These are phyloP conservation scores for Xylaria sp. DNA, from an alignment of 2,329 filamentous ascomycete genomes.

Conservation along the genomic window DNA sequence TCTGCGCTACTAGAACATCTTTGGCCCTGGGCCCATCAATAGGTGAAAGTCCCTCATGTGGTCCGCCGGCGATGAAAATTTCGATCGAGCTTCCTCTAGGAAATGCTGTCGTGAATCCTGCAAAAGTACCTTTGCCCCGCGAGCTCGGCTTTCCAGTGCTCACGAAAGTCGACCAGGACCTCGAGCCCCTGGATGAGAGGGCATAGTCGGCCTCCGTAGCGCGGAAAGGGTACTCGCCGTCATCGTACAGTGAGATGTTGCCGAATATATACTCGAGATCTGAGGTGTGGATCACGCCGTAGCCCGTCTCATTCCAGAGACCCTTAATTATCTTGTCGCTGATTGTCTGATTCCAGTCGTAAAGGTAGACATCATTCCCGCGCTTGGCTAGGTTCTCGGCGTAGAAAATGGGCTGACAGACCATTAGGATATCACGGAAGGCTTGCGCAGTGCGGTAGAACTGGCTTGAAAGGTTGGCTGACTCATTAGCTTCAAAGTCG, in stretches of 20 bases:
- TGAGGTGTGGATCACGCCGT: constrained; percentile 62
- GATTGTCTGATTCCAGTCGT: constrained; percentile 66
- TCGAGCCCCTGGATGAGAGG: constrained; percentile 54
- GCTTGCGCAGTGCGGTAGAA: constrained; percentile 62
- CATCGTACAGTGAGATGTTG: constrained; percentile 58
- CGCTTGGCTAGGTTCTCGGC: constrained; percentile 43
- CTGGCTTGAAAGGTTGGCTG: constrained; percentile 56
- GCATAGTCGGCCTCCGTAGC: constrained; percentile 55
- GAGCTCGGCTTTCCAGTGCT: constrained; percentile 52
- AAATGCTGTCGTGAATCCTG: constrained; percentile 56
- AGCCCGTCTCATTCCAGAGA: constrained; percentile 50
- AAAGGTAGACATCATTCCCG: constrained; percentile 59
- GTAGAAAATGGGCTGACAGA: constrained; percentile 35
- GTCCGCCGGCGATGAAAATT: constrained; percentile 59
- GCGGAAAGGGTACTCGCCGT: constrained; percentile 50
- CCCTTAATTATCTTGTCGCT: constrained; percentile 56
- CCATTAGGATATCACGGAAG: constrained; percentile 59
- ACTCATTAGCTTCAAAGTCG: constrained; percentile 56
- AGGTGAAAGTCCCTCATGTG: constrained; percentile 55
- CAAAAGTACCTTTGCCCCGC: constrained; percentile 52
- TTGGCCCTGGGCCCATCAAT: constrained; percentile 51
- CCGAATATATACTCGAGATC: constrained; percentile 66
- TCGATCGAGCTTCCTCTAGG: constrained; percentile 41
- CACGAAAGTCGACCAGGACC: constrained; percentile 62
- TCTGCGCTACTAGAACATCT: constrained; percentile 55